A percentile compares a stretch with the other conserved stretches of the same genome.
These are phyloP conservation scores for Blastocystis hominis DNA, from an alignment of 352 stramenopile genomes.

Conservation along the genomic window DNA sequence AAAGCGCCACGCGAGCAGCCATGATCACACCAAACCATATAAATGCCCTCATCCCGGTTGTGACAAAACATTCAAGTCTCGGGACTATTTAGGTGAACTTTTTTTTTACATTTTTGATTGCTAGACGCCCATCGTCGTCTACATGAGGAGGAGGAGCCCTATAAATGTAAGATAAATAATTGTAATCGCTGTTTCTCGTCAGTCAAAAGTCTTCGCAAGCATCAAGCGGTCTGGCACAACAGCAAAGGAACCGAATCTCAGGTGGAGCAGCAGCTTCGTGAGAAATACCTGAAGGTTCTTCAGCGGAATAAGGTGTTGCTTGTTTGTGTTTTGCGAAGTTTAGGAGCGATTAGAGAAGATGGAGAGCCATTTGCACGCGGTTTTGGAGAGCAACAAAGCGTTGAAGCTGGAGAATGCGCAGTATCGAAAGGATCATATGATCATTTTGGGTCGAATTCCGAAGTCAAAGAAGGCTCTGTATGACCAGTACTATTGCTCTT, in stretches of 20 bases:
- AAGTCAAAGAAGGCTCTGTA: not conserved
- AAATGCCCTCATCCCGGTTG: conserved; percentile 58
- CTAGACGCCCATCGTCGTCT: conserved; percentile 34
- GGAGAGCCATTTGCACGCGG: conserved; percentile 22
- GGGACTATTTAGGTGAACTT: conserved; percentile 58
- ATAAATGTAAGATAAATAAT: conserved; percentile 54
- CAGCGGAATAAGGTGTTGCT: conserved; percentile 6
- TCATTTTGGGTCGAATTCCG: not conserved
- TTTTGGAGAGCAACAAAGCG: conserved; percentile 35
- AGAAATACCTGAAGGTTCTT: conserved; percentile 39
- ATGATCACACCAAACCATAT: conserved; percentile 58
- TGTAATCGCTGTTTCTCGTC: conserved; percentile 52
- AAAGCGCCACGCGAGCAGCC: conserved; percentile 57
- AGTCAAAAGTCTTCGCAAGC: conserved; percentile 36
- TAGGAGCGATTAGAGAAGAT: conserved; percentile 20
- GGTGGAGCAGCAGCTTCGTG: conserved; percentile 3
- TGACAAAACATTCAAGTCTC: conserved; percentile 60
- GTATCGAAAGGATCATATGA: conserved; percentile 45
- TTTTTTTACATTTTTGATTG: not conserved
- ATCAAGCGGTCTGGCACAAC: conserved; percentile 55
- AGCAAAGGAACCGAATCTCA: conserved; percentile 41
- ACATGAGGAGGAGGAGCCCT: conserved; percentile 53
- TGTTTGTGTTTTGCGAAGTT: not conserved
- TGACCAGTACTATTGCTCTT: not conserved
- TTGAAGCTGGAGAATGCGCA: conserved; percentile 41